Evolutionary conservation across 2,329 filamentous ascomycete species (phyloP).

Genomic region (Sodiomyces alkalinus): DNA sequence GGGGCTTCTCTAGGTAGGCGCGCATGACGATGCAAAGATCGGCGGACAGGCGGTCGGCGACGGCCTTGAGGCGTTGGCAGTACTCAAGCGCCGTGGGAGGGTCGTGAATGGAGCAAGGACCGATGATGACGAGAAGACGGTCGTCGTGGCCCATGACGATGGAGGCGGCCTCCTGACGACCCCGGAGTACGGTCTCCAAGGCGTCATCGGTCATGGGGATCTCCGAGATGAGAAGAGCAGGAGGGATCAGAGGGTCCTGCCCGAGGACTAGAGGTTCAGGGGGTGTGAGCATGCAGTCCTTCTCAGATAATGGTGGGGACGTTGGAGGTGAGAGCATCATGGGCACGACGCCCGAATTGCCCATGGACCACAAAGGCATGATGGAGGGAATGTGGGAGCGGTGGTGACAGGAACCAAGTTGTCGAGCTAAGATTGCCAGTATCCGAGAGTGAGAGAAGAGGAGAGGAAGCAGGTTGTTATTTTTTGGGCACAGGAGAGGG

Average conservation of each 20-base stretch:
- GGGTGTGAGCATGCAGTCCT: not conserved
- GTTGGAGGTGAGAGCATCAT: not conserved
- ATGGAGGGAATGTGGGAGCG: not conserved
- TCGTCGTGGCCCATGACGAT: constrained; percentile 70
- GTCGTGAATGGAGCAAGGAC: constrained; percentile 96
- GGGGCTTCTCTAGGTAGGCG: constrained; percentile 96
- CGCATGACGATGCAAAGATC: constrained; percentile 94
- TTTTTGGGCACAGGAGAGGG: too few relatives aligned
- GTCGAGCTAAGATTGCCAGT: not conserved
- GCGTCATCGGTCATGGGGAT: constrained; percentile 54
- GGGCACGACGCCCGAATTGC: not conserved
- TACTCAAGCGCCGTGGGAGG: constrained; percentile 80
- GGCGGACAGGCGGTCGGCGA: constrained; percentile 64
- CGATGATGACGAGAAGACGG: constrained; percentile 84
- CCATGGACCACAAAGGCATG: not conserved
- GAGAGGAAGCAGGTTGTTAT: too few relatives aligned
- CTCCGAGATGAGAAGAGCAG: constrained; percentile 73
- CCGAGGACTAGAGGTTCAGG: constrained; percentile 53
- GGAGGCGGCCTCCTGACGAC: constrained; percentile 51
- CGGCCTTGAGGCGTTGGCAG: constrained; percentile 57
- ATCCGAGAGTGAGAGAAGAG: too few relatives aligned
- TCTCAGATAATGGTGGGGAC: not conserved
- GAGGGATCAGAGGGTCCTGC: constrained; percentile 86
- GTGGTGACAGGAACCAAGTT: not conserved
- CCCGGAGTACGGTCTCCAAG: constrained; percentile 54